Evolutionary conservation across 768 basidiomycete genomes (phyloP), one percentile per base, ranked within the genome.

Genomic region (Kwoniella shandongensis): DNA sequence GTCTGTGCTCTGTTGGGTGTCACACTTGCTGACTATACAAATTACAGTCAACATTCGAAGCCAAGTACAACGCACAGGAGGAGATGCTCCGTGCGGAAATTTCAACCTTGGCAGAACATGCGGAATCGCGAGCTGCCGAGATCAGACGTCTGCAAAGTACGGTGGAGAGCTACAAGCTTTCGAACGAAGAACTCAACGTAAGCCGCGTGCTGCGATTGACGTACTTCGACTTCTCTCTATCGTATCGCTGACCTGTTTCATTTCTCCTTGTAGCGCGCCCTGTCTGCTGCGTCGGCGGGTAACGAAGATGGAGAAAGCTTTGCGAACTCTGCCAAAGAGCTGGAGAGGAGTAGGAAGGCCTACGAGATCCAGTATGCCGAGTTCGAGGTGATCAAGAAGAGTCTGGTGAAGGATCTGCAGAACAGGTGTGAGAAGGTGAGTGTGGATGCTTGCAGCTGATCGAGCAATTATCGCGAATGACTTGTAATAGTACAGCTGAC

Each of bases 311-410:
- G 93, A 45, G 96, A 91, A 82, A 92, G 89, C 77, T 84, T 98
- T 39, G 96, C 91, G 27, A 91, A 96, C 79, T 92, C 91, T 70
- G 91, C 94, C 2, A 89, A 92, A 79, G 96, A 99, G 79, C 84
- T 97, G 65, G 96, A 99, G 79, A 84, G 94, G 54, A 91, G 90
- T 42, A 85, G 96, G 65, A 97, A 96, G 79, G 89, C 90, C 12
- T 92, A 96, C 79, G 94, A 91, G 62, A 88, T 92, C n/a, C 94
- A 98, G 73, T 85, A 94, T 57, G 90, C 93, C 58, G 96, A 99
- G 74, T 99, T 99, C 77, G 96, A 99, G 74, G 88, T 89, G 18
- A 92, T 96, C 67, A 98, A 98, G 83, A 94, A 96, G 81, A 94
- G 89, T 45, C 84, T 99, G 61, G 96, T 99, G 89, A 87, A 91